These are phyloP conservation scores for Collybia nuda DNA, from an alignment of 768 basidiomycete genomes.

Conservation along the genomic window DNA sequence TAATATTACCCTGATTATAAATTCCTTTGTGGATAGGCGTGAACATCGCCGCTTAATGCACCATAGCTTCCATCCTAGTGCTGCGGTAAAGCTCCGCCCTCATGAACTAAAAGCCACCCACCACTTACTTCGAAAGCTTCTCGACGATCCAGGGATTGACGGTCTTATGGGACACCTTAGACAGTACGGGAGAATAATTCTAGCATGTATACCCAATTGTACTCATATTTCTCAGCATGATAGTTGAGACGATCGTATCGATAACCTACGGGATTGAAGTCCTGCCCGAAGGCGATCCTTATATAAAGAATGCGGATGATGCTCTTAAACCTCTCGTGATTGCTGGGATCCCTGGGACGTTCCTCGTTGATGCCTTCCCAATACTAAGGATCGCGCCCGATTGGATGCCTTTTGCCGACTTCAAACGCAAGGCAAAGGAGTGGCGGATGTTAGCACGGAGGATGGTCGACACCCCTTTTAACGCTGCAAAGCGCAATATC, in stretches of 20 bases:
- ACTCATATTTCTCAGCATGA: conserved; percentile 15
- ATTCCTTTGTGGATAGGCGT: conserved; percentile 13
- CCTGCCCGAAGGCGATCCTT: conserved; percentile 18
- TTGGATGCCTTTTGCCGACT: conserved; percentile 32
- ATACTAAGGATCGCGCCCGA: conserved; percentile 24
- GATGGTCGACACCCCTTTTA: conserved; percentile 1
- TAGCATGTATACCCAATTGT: not conserved
- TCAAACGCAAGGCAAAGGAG: conserved; percentile 36
- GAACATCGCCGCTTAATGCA: conserved; percentile 17
- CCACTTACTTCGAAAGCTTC: conserved; percentile 27
- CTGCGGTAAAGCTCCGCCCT: conserved; percentile 10
- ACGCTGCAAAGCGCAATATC: not conserved
- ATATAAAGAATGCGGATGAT: conserved; percentile 15
- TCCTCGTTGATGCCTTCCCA: conserved; percentile 19
- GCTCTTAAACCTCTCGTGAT: conserved; percentile 12
- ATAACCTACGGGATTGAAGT: conserved; percentile 22
- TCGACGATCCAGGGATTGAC: conserved; percentile 24
- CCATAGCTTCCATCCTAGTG: conserved; percentile 16
- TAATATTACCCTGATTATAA: no score
- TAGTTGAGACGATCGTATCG: conserved; percentile 18
- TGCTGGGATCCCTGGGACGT: conserved; percentile 19
- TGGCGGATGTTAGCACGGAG: conserved; percentile 24
- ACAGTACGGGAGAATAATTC: conserved; percentile 24
- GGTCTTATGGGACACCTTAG: conserved; percentile 30
- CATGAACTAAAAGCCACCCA: conserved; percentile 25